Evolutionary conservation across 1,139 yeast species (phyloP).

Genomic region (Taphrina communis): DNA sequence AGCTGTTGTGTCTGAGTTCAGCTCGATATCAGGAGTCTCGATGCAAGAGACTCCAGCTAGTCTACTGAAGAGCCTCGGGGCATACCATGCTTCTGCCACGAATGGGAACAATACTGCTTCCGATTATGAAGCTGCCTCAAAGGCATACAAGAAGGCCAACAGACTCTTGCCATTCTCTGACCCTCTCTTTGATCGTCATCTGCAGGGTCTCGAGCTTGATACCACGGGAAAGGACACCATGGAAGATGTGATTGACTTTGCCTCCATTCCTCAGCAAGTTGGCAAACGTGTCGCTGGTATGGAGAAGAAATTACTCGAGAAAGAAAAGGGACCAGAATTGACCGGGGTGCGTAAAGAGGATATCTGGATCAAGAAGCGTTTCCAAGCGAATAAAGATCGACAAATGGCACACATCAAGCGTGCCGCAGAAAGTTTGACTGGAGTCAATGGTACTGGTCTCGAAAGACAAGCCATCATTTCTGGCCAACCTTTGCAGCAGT

Average conservation of each 20-base stretch:
- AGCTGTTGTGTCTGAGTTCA: not conserved
- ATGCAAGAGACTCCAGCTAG: not conserved
- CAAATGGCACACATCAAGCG: slow-evolving; percentile 40
- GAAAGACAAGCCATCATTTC: slow-evolving; percentile 38
- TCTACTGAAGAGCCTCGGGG: slow-evolving; percentile 13
- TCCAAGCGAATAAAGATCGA: slow-evolving; percentile 33
- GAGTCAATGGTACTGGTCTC: slow-evolving; percentile 35
- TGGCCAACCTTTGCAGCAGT: slow-evolving; percentile 8
- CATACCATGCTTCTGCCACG: slow-evolving; percentile 3
- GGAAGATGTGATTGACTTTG: slow-evolving; percentile 26
- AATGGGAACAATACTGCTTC: not conserved
- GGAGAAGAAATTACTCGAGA: slow-evolving; percentile 38
- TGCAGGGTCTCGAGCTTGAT: slow-evolving; percentile 17
- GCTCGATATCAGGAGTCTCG: not conserved
- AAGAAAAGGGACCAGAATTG: slow-evolving; percentile 37
- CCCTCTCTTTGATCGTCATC: slow-evolving; percentile 26
- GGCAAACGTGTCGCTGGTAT: slow-evolving; percentile 39
- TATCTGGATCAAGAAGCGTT: slow-evolving; percentile 39
- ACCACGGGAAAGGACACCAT: slow-evolving; percentile 20
- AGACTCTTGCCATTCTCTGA: slow-evolving; percentile 29
- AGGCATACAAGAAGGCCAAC: slow-evolving; percentile 15
- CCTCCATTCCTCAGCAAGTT: slow-evolving; percentile 30
- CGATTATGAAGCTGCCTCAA: slow-evolving; percentile 3
- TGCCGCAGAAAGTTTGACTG: slow-evolving; percentile 31
- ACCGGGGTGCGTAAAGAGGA: slow-evolving; percentile 32